phyloP scores from a whole-genome alignment of 1,284 basidiomycete genomes.

The Apiotrichum gamsii region DNA sequence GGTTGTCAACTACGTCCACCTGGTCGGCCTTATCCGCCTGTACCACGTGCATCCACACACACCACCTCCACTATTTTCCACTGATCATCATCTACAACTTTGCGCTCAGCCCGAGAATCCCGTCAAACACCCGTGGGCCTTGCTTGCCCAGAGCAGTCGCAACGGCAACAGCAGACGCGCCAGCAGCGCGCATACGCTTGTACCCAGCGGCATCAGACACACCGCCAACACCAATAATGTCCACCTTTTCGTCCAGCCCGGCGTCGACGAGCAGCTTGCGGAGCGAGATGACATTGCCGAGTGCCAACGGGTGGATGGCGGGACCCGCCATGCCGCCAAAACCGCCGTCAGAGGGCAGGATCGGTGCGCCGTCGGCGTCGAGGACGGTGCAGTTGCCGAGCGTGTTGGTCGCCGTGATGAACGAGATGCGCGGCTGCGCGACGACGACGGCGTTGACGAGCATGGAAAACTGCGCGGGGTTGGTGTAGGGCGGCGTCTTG shows the following conservation, averaged over 20 bases:
- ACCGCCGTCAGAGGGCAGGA: conserved; percentile 10
- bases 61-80: too few relatives aligned
- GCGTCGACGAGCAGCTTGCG: conserved; percentile 7
- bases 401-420: conserved; percentile 16
- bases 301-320: conserved; percentile 11
- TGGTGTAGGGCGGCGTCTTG: conserved; percentile 17
- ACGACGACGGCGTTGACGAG: conserved; percentile 8
- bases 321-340: conserved; percentile 17
- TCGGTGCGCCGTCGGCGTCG: neutral
- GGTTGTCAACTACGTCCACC: too few relatives aligned
- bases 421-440: conserved; percentile 2
- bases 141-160: conserved; percentile 12
- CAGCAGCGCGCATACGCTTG: conserved; percentile 10
- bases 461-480: conserved; percentile 15
- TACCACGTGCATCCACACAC: too few relatives aligned
- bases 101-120: neutral
- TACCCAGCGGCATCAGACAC: conserved; percentile 9
- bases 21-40: too few relatives aligned
- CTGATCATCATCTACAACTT: neutral
- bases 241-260: neutral
- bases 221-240: conserved; percentile 16
- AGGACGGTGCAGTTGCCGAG: conserved; percentile 11
- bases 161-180: conserved; percentile 7
- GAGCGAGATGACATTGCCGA: conserved; percentile 12
- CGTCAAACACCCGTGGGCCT: conserved; percentile 7